Evolutionary conservation across 148 eudicot genomes (phyloP).

Genomic region (Vaccinium macrocarpon): DNA sequence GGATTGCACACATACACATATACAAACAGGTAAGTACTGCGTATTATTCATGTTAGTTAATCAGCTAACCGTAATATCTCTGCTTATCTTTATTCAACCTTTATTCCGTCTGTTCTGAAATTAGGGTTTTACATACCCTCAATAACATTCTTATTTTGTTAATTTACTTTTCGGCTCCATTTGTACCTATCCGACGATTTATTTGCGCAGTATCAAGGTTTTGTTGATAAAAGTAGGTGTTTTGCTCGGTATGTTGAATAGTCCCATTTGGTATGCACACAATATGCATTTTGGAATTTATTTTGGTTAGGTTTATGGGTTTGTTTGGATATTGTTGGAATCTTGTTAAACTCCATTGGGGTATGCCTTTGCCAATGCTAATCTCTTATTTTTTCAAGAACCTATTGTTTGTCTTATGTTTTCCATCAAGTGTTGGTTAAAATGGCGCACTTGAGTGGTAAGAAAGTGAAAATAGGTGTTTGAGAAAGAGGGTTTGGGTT

Average conservation of each 20-base stretch:
- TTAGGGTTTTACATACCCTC: constrained; percentile 2
- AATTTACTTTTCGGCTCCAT: not conserved
- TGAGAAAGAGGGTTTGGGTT: too few relatives aligned
- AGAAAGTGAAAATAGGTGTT: too few relatives aligned
- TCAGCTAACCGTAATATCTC: not conserved
- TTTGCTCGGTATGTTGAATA: not conserved
- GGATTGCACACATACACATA: not conserved
- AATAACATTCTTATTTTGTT: not conserved
- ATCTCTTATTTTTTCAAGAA: too few relatives aligned
- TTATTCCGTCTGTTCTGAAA: not conserved
- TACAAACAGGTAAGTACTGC: not conserved
- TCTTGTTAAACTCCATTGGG: not conserved
- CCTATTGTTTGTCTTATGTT: too few relatives aligned
- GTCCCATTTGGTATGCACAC: not conserved
- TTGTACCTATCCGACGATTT: not conserved
- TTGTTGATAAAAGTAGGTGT: not conserved
- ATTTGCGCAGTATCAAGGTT: not conserved
- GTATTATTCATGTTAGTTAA: not conserved
- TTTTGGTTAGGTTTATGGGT: not conserved
- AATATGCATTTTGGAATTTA: not conserved
- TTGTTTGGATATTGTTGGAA: not conserved
- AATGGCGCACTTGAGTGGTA: too few relatives aligned
- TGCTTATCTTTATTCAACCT: not conserved
- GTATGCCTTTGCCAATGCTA: too few relatives aligned
- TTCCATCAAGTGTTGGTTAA: too few relatives aligned